Conservation (phyloP, 2,329 filamentous ascomycete species). For the Calonectria pseudoreteaudii region DNA sequence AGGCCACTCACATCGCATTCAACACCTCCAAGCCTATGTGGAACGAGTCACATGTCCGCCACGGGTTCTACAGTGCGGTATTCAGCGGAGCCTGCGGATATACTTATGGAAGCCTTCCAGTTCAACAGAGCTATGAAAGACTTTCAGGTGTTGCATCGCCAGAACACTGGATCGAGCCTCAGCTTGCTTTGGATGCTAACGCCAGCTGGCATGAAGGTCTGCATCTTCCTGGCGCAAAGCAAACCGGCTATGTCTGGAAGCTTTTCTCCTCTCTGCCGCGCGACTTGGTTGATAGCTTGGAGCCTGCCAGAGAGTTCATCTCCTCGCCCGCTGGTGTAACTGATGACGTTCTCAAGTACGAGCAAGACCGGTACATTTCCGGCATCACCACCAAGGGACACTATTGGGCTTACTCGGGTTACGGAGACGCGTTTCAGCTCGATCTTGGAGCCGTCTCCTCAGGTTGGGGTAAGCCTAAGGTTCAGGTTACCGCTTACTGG, state of each 20-base stretch:
- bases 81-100: background rate
- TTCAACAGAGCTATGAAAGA: background rate
- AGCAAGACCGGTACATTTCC: background rate
- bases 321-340: background rate
- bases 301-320: background rate
- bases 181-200: background rate
- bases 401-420: background rate
- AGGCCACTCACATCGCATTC: background rate
- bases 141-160: background rate
- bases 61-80: background rate
- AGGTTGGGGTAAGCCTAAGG: background rate
- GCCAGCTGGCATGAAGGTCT: background rate
- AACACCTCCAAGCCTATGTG: slow-evolving; percentile 1
- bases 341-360: background rate
- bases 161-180: background rate
- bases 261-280: background rate
- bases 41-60: background rate
- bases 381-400: background rate
- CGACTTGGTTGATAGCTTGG: background rate
- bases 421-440: background rate
- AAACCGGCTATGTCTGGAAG: slow-evolving; percentile 1
- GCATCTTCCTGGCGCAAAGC: background rate
- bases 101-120: background rate
- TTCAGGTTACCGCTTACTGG: background rate
- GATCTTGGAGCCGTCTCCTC: background rate